Evolutionary conservation across 192 early-diverging fungal genomes (phyloP), one percentile per base, ranked within the genome.

Genomic region (Linnemannia elongata): DNA sequence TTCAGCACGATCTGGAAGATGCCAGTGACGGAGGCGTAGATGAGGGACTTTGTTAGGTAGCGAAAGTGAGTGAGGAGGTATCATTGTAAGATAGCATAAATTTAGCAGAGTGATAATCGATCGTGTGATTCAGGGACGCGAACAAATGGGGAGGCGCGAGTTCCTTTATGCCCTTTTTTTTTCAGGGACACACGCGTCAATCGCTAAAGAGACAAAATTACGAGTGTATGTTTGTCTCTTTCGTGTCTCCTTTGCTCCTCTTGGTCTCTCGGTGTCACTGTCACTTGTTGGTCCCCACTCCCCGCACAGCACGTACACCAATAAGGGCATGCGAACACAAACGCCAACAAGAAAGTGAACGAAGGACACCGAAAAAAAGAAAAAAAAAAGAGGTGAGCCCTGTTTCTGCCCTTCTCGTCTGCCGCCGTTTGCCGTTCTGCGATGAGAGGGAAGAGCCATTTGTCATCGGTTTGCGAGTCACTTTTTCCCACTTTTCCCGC

Each of bases 1-100:
- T 78, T 69, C 42, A 77, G 76, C 63, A 83, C 76, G 7, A 83
- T 78, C 60, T 20, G 24, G 38, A 78, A 42, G n/a, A 36, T 78
- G 42, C 63, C 45, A 33, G 76, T 83, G 1, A 72, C 76, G 33
- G 80, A 76, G 44, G 38, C 36, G 54, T 79, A 79, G 20, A 15
- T 9, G 63, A 7, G 12, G 55, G n/a, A 33, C 27, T 4, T 1
- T 52, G 49, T 18, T 2, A 45, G 3, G 0, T 60, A 24, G 27
- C 8, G 30, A 12, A 33, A 10, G 30, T n/a, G 30, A 4, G 13
- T 66, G n/a, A 33, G 9, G 9, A 4, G 57, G n/a, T 13, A 10
- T 27, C n/a, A 60, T 60, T 60, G 55, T 60, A 60, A 27, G 15
- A 66, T 66, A 66, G n/a, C n/a, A 12, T 7, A 44, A n/a, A 27